These are phyloP conservation scores for Geum urbanum DNA, from an alignment of 306 rosid genomes.

Conservation along the genomic window DNA sequence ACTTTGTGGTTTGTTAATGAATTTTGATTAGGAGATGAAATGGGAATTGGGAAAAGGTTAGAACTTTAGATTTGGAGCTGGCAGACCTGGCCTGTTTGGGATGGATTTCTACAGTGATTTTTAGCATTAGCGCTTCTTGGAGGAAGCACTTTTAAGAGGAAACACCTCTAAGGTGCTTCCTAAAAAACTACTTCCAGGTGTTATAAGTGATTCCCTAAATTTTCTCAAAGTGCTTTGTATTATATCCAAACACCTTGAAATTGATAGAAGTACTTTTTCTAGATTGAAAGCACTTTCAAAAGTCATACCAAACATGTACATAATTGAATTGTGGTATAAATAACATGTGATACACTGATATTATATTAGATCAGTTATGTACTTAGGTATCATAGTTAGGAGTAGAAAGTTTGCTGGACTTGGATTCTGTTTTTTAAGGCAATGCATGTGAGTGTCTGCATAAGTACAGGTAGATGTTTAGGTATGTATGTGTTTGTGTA, in stretches of 20 bases:
- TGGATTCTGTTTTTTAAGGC: neutral
- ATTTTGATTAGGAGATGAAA: neutral
- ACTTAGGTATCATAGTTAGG: neutral
- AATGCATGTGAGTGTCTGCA: neutral
- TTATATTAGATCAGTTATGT: neutral
- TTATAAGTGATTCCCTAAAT: no score
- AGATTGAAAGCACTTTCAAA: no score
- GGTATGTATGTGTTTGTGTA: neutral
- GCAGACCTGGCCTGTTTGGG: constrained; percentile 3
- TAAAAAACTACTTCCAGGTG: no score
- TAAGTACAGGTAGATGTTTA: neutral
- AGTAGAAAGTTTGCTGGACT: neutral
- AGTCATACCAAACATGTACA: no score
- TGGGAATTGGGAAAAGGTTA: neutral
- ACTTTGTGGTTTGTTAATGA: neutral
- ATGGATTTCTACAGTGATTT: no score
- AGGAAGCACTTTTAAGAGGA: no score
- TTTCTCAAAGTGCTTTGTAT: no score
- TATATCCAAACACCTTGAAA: no score
- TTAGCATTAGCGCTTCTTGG: no score
- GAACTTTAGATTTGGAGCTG: neutral
- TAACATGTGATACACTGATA: neutral
- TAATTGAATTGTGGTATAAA: neutral
- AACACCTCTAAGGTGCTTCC: no score
- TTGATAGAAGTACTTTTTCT: no score